Conservation (phyloP, 2,329 filamentous ascomycete species). For the Scedosporium apiospermum region DNA sequence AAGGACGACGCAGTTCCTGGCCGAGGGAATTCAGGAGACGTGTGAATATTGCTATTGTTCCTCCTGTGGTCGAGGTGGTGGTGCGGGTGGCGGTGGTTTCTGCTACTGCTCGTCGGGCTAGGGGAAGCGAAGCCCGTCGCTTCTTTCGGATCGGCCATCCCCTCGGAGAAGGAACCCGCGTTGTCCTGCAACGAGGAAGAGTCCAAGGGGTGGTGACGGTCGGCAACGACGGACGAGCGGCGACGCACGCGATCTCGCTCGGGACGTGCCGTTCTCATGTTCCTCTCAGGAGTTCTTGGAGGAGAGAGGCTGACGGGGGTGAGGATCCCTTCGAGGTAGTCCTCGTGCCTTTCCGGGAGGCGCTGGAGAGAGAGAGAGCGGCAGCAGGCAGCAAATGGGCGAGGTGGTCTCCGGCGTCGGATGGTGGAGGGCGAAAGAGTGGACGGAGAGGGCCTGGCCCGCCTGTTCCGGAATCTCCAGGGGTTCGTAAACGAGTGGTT, state of each 20-base stretch:
- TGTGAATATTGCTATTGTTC: background rate
- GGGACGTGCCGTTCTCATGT: constrained; percentile 16
- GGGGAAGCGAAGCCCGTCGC: background rate
- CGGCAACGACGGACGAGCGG: constrained; percentile 27
- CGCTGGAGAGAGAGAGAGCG: constrained; percentile 6
- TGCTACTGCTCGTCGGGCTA: background rate
- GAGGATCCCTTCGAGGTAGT: background rate
- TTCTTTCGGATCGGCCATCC: background rate
- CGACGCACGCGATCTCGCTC: constrained; percentile 25
- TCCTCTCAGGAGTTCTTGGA: constrained; percentile 13
- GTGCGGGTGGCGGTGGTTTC: background rate
- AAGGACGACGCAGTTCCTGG: background rate
- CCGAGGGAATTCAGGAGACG: background rate
- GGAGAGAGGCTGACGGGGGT: background rate
- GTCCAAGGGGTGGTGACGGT: constrained; percentile 16
- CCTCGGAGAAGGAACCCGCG: background rate
- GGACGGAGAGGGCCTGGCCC: constrained; percentile 25
- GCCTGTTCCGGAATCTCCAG: constrained; percentile 26
- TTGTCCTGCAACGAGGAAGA: background rate
- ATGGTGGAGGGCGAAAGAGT: constrained; percentile 22
- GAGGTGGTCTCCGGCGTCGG: constrained; percentile 2
- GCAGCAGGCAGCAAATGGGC: constrained; percentile 3
- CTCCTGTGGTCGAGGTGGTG: background rate
- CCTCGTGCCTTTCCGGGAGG: background rate
- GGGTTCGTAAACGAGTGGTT: constrained; percentile 22